phyloP scores from a whole-genome alignment of 2,329 filamentous ascomycete species.

The Gaeumannomyces sp. region DNA sequence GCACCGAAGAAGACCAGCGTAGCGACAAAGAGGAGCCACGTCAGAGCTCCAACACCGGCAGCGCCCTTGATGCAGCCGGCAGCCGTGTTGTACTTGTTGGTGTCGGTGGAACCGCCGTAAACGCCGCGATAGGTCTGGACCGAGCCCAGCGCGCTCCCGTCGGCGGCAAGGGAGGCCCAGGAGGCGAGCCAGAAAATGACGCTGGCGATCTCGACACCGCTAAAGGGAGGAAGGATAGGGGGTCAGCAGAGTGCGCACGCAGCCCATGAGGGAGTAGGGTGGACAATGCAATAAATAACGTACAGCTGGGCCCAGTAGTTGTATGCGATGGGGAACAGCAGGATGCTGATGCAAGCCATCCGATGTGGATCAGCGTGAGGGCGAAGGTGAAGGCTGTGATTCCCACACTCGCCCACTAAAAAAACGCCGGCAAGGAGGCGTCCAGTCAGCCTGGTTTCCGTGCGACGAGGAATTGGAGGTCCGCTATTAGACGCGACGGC shows the following conservation, averaged over 20 bases:
- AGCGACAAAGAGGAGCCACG: slow-evolving; percentile 17
- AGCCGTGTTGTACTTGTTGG: slow-evolving; percentile 9
- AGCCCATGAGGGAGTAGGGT: not conserved
- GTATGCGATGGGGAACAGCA: slow-evolving; percentile 12
- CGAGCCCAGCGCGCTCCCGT: slow-evolving; percentile 11
- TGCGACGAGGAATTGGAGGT: not conserved
- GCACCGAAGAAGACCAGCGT: slow-evolving; percentile 15
- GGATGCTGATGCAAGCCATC: slow-evolving; percentile 15
- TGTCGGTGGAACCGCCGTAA: slow-evolving; percentile 5
- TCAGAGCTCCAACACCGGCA: slow-evolving; percentile 16
- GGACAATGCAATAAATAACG: not conserved
- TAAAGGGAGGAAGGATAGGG: not conserved
- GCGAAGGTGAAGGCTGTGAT: slow-evolving; percentile 16
- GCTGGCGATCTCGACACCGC: slow-evolving; percentile 14
- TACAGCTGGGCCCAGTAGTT: slow-evolving; percentile 16
- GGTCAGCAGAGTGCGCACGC: not conserved
- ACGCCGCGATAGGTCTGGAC: slow-evolving; percentile 4
- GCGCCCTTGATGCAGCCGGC: slow-evolving; percentile 17
- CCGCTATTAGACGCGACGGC: not conserved
- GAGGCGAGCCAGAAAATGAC: slow-evolving; percentile 18
- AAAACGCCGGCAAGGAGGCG: not conserved
- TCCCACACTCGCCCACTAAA: slow-evolving; percentile 2
- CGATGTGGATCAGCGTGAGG: slow-evolving; percentile 16
- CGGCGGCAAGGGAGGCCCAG: slow-evolving; percentile 18
- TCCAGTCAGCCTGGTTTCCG: not conserved